phyloP scores from a whole-genome alignment of 345 rosid genomes.

The Sisymbrium altissimum region DNA sequence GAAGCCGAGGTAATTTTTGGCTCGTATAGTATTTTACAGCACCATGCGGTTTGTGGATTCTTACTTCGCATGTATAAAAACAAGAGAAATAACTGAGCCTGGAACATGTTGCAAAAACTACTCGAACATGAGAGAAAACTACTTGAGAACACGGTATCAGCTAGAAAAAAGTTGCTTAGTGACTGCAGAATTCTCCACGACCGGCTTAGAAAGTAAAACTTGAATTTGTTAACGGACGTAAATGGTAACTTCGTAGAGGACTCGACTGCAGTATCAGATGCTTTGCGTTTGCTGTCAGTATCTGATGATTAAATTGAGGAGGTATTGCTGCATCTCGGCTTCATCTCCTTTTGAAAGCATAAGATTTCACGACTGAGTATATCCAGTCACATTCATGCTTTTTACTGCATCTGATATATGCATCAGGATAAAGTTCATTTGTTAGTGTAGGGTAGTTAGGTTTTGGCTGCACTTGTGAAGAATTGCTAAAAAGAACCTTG shows the following conservation, averaged over 20 bases:
- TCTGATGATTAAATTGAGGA: slow-evolving; percentile 59
- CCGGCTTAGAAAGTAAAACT: slow-evolving; percentile 56
- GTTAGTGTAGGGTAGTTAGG: not conserved
- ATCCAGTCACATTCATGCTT: not conserved
- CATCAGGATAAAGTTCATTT: slow-evolving; percentile 1
- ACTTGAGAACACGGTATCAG: slow-evolving; percentile 39
- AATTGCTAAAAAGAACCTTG: not conserved
- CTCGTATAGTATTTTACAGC: slow-evolving; percentile 1
- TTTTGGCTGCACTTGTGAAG: slow-evolving; percentile 6
- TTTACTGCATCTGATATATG: not conserved
- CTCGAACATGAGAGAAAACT: slow-evolving; percentile 58
- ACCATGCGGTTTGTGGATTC: not conserved
- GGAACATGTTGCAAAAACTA: slow-evolving; percentile 58
- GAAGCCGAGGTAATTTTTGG: slow-evolving; percentile 61
- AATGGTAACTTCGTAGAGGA: slow-evolving; percentile 36
- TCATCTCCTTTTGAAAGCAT: not conserved
- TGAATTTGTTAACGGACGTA: slow-evolving; percentile 44
- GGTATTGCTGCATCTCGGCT: slow-evolving; percentile 41
- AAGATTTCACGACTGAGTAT: not conserved
- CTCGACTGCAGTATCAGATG: slow-evolving; percentile 44
- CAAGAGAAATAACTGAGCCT: too few relatives aligned
- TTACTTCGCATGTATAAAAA: not conserved
- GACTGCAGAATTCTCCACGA: slow-evolving; percentile 60
- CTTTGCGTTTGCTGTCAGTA: slow-evolving; percentile 50
- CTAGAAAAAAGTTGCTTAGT: slow-evolving; percentile 55